Conservation (phyloP, 768 basidiomycete species). For the Polyporus arcularius region DNA sequence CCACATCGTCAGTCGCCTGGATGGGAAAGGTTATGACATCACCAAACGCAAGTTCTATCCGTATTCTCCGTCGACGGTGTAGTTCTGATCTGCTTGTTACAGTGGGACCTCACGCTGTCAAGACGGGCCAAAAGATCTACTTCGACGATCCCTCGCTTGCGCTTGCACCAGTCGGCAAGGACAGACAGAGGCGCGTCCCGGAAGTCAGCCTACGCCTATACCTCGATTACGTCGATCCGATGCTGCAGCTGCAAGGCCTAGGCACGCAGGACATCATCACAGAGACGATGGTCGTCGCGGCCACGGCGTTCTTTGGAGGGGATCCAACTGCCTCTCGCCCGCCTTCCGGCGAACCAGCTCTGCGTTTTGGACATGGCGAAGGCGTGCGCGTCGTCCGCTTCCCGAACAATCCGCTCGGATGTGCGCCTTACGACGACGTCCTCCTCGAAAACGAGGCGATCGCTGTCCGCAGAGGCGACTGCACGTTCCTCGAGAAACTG, state of each 20-base stretch:
- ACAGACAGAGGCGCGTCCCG: constrained; percentile 31
- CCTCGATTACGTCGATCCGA: constrained; percentile 51
- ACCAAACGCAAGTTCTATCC: constrained; percentile 62
- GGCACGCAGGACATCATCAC: constrained; percentile 39
- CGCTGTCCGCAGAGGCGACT: constrained; percentile 74
- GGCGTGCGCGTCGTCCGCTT: constrained; percentile 61
- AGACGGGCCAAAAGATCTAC: constrained; percentile 80
- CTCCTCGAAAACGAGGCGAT: constrained; percentile 56
- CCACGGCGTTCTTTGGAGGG: constrained; percentile 71
- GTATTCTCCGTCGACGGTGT: not conserved
- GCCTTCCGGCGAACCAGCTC: constrained; percentile 24
- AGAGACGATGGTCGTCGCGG: constrained; percentile 56
- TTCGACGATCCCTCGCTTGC: constrained; percentile 65
- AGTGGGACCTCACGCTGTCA: constrained; percentile 85
- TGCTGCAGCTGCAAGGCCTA: constrained; percentile 39
- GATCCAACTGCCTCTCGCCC: constrained; percentile 44
- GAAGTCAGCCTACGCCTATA: constrained; percentile 64
- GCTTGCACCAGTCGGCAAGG: constrained; percentile 31
- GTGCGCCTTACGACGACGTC: constrained; percentile 49
- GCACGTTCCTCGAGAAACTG: constrained; percentile 89
- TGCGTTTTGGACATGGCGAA: constrained; percentile 50
- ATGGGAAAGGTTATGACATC: constrained; percentile 85
- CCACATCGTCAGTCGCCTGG: constrained; percentile 76
- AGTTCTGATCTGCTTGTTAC: constrained; percentile 2
- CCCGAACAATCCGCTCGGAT: constrained; percentile 56